Percentiles rank a stretch among this genome's conserved stretches.
phyloP scores from a whole-genome alignment of 257 asterid species.

The Rauvolfia tetraphylla region DNA sequence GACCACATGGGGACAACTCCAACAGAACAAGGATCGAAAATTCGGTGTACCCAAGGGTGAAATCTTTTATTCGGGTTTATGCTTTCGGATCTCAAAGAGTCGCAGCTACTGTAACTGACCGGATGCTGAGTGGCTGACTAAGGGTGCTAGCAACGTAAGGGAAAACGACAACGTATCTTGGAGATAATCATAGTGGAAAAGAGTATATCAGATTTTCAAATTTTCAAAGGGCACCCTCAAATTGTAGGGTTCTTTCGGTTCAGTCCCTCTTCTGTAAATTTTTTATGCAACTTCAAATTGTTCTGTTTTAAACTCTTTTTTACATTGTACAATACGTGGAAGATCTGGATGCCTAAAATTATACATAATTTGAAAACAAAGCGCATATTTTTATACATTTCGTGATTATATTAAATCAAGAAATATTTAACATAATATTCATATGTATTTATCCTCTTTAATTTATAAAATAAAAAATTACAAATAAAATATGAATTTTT shows the following conservation, averaged over 20 bases:
- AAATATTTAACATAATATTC: too few relatives aligned
- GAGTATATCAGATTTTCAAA: not conserved
- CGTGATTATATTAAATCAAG: too few relatives aligned
- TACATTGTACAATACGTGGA: too few relatives aligned
- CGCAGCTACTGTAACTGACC: not conserved
- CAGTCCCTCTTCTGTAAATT: not conserved
- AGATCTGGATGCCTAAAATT: too few relatives aligned
- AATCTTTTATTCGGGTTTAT: slow-evolving; percentile 9
- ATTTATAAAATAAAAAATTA: too few relatives aligned
- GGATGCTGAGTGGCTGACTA: not conserved
- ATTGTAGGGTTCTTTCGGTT: not conserved
- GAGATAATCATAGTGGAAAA: too few relatives aligned
- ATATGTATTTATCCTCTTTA: too few relatives aligned
- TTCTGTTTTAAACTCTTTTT: too few relatives aligned
- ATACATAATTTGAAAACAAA: too few relatives aligned
- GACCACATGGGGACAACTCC: not conserved
- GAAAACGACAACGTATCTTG: not conserved
- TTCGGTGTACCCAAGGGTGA: slow-evolving; percentile 17
- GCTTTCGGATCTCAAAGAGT: slow-evolving; percentile 6
- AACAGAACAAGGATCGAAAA: slow-evolving; percentile 19
- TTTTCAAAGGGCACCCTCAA: not conserved
- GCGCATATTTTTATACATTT: too few relatives aligned
- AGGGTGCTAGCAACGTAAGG: not conserved
- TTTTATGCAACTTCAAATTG: too few relatives aligned
- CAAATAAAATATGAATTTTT: too few relatives aligned